A percentile compares a stretch with the other conserved stretches of the same genome.
Conservation (phyloP, 139 green algal genomes). For the Chlorella sp. region DNA sequence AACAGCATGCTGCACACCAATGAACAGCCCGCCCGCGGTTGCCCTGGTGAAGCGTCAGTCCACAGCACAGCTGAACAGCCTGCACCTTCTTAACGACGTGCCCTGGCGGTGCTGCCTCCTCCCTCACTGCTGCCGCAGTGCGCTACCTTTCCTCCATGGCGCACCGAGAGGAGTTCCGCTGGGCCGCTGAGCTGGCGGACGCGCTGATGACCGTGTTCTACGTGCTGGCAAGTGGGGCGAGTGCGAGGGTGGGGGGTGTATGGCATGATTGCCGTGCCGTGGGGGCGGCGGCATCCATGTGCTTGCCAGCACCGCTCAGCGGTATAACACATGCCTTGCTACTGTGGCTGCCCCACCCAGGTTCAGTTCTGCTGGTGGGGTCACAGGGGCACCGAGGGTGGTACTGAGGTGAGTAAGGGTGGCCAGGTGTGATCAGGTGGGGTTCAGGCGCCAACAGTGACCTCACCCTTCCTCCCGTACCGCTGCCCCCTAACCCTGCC, state of each 20-base stretch:
- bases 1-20: background rate
- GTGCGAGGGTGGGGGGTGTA: background rate
- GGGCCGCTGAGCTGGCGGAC: constrained; percentile 27
- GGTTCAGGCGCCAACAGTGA: too few species aligned
- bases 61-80: background rate
- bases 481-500: background rate
- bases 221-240: constrained; percentile 29
- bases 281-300: background rate
- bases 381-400: too few species aligned
- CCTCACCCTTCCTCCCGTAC: background rate
- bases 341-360: background rate
- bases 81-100: background rate
- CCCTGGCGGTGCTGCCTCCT: too few species aligned
- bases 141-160: constrained; percentile 52
- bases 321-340: background rate
- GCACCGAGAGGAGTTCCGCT: constrained; percentile 33
- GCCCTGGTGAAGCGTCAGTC: background rate
- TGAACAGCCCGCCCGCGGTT: background rate
- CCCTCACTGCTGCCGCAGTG: background rate
- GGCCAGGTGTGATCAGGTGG: too few species aligned
- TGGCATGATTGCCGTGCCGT: background rate
- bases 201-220: constrained; percentile 50
- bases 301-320: background rate
- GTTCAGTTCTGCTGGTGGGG: too few species aligned
- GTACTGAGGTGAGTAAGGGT: too few species aligned